phyloP scores from a whole-genome alignment of 106 monocot genomes.

The Triglochin maritima region DNA sequence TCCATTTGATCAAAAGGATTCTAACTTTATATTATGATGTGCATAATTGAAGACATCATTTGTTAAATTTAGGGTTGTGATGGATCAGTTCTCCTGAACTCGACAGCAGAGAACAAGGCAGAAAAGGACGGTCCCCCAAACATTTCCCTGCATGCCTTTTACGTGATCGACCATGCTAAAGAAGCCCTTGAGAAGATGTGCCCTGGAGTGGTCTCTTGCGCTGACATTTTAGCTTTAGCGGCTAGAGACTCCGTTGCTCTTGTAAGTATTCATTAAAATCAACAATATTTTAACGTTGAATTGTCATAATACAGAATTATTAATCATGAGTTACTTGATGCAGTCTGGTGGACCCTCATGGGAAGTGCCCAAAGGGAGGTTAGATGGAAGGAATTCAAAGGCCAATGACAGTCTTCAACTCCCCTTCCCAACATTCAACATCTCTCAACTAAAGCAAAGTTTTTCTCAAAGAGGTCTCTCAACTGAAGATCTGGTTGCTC shows the following conservation, averaged over 20 bases:
- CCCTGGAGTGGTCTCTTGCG: constrained; percentile 87
- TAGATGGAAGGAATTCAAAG: constrained; percentile 61
- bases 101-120: constrained; percentile 39
- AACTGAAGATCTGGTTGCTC: constrained; percentile 48
- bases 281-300: not conserved
- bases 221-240: constrained; percentile 68
- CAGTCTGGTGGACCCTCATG: constrained; percentile 78
- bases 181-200: constrained; percentile 53
- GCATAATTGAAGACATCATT: not conserved
- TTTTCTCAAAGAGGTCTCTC: constrained; percentile 68
- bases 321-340: not conserved
- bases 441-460: constrained; percentile 55
- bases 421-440: constrained; percentile 54
- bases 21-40: not conserved
- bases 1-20: not conserved
- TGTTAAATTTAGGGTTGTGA: constrained; percentile 58
- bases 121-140: constrained; percentile 86
- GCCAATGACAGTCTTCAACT: constrained; percentile 58
- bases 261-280: constrained; percentile 18
- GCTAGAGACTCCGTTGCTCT: constrained; percentile 71
- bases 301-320: not conserved
- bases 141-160: constrained; percentile 73
- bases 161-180: constrained; percentile 80
- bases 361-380: constrained; percentile 72
- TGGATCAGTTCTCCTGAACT: constrained; percentile 69